These are phyloP conservation scores for Pyrus betulifolia DNA, from an alignment of 306 rosid species.

Conservation along the genomic window DNA sequence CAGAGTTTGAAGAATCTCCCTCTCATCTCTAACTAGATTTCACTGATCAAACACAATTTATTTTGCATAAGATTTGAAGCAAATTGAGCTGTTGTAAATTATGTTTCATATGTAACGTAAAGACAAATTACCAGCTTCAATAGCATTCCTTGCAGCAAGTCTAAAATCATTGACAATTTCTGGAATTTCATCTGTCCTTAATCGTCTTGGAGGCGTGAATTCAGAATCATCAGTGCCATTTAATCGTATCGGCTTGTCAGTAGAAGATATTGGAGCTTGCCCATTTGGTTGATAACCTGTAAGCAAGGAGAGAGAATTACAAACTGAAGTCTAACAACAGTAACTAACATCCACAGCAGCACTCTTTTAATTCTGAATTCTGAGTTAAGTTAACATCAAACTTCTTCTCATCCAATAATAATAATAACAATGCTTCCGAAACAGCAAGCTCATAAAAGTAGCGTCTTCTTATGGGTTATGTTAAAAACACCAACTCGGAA, in stretches of 20 bases:
- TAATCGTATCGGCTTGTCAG: background rate
- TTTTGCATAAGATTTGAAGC: background rate
- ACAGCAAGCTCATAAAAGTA: no score
- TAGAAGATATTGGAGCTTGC: slow-evolving; percentile 49
- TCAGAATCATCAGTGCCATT: slow-evolving; percentile 29
- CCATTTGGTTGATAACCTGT: slow-evolving; percentile 47
- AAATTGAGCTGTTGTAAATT: background rate
- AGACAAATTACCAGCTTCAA: slow-evolving; percentile 57
- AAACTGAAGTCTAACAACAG: background rate
- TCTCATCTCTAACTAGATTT: background rate
- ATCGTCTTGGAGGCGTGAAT: slow-evolving; percentile 46
- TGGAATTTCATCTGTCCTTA: slow-evolving; percentile 56
- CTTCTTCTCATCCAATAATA: no score
- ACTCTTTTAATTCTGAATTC: background rate
- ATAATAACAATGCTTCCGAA: no score
- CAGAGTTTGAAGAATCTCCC: background rate
- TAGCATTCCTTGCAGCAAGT: slow-evolving; percentile 50
- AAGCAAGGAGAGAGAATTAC: background rate
- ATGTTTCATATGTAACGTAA: background rate
- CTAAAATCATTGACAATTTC: slow-evolving; percentile 52
- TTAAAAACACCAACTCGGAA: no score
- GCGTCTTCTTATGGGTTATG: no score
- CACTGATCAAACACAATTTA: background rate
- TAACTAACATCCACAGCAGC: background rate
- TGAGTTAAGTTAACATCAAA: no score